Evolutionary conservation across 306 rosid genomes (phyloP).

Genomic region (Argentina anserina): DNA sequence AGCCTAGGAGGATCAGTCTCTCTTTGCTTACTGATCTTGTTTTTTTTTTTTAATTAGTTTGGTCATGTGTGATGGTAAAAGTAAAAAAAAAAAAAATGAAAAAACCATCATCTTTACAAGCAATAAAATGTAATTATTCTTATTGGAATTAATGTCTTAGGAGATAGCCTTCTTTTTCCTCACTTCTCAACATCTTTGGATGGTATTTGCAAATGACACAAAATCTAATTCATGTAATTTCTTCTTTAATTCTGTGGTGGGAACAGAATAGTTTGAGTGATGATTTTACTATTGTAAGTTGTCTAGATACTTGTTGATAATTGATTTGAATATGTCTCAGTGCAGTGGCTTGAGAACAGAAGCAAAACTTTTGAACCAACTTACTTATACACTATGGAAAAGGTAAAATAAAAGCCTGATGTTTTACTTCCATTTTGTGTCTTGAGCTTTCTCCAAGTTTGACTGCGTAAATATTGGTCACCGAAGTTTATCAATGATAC

Average conservation of each 20-base stretch:
- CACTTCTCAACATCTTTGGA: background rate
- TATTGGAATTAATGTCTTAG: background rate
- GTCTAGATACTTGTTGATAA: background rate
- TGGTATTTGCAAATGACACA: background rate
- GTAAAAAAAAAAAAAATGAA: no score
- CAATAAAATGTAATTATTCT: background rate
- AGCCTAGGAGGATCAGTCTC: background rate
- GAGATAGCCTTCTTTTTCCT: background rate
- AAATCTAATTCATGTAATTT: background rate
- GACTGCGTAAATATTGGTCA: slow-evolving; percentile 9
- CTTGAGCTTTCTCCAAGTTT: background rate
- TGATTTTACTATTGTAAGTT: background rate
- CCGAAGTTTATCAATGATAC: slow-evolving; percentile 8
- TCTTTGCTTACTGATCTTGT: background rate
- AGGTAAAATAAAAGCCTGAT: slow-evolving; percentile 42
- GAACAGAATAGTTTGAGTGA: background rate
- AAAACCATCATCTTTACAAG: background rate
- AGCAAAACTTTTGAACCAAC: slow-evolving; percentile 85
- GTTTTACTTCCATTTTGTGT: slow-evolving; percentile 11
- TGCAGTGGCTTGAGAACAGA: slow-evolving; percentile 81
- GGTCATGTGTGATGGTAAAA: background rate
- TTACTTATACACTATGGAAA: slow-evolving; percentile 87
- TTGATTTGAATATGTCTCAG: slow-evolving; percentile 44
- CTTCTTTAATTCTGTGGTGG: background rate
- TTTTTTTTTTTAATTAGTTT: background rate